These are phyloP conservation scores for Suillus fuscotomentosus DNA, from an alignment of 768 basidiomycete genomes.

Conservation along the genomic window DNA sequence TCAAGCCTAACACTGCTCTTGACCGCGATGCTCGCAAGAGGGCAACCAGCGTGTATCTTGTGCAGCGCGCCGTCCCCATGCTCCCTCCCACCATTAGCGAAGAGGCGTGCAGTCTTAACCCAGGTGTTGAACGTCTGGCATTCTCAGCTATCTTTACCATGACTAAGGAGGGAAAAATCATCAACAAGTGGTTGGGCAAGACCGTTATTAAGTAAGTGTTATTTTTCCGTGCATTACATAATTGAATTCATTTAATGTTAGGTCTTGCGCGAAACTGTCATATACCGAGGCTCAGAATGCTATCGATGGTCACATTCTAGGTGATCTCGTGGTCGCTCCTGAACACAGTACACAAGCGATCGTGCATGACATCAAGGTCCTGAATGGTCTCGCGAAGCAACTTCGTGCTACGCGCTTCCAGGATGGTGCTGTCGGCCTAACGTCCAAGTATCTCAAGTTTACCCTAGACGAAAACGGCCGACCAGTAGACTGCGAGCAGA, in stretches of 20 bases:
- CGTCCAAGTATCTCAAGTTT: constrained; percentile 73
- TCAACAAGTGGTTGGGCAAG: constrained; percentile 92
- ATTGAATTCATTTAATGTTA: constrained; percentile 28
- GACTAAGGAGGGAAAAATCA: constrained; percentile 73
- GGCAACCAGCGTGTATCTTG: constrained; percentile 95
- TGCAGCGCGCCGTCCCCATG: constrained; percentile 97
- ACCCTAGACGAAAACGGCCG: constrained; percentile 73
- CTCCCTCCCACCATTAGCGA: constrained; percentile 92
- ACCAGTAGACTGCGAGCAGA: constrained; percentile 75
- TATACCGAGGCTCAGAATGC: constrained; percentile 82
- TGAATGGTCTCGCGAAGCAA: constrained; percentile 70
- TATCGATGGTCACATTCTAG: constrained; percentile 70
- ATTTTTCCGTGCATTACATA: background rate
- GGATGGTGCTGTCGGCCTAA: constrained; percentile 73
- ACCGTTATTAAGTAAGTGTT: constrained; percentile 78
- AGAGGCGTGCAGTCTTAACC: constrained; percentile 87
- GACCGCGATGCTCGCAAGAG: constrained; percentile 98
- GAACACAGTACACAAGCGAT: constrained; percentile 63
- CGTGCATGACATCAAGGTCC: constrained; percentile 69
- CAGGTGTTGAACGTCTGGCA: constrained; percentile 85
- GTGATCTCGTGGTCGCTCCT: constrained; percentile 47
- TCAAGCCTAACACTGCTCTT: constrained; percentile 93
- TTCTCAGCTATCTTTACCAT: constrained; percentile 91
- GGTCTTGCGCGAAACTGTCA: constrained; percentile 83
- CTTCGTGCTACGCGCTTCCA: constrained; percentile 73